These are phyloP conservation scores for Ophiostoma populinum DNA, from an alignment of 2,329 filamentous ascomycete genomes.

Conservation along the genomic window DNA sequence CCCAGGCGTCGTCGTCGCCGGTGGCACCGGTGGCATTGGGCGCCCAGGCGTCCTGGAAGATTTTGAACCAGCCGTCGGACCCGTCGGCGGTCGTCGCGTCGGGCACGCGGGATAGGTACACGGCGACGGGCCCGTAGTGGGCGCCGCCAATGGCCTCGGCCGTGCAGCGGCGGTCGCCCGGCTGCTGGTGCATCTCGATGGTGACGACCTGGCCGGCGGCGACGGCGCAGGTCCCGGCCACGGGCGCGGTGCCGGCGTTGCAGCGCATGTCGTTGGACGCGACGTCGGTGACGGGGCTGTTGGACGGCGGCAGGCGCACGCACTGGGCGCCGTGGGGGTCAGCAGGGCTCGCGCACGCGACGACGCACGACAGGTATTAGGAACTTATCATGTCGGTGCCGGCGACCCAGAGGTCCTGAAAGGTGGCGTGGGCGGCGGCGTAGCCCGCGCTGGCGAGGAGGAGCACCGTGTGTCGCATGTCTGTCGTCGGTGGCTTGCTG, in stretches of 20 bases:
- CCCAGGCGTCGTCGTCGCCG: conserved; percentile 28
- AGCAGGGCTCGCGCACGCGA: no score
- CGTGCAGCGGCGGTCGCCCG: conserved; percentile 23
- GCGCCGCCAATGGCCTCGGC: conserved; percentile 33
- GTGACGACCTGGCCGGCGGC: conserved; percentile 31
- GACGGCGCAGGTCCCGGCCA: conserved; percentile 26
- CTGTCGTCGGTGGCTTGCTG: no score
- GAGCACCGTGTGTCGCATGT: no score
- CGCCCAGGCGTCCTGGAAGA: conserved; percentile 23
- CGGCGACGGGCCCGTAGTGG: conserved; percentile 32
- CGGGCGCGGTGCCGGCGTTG: conserved; percentile 22
- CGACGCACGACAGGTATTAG: no score
- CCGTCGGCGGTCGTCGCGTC: conserved; percentile 26
- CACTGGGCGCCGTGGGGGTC: conserved; percentile 25
- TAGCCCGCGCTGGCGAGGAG: no score
- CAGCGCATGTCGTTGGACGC: conserved; percentile 25
- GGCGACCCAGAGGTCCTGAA: conserved; percentile 32
- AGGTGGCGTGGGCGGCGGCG: conserved; percentile 30
- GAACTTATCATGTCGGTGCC: conserved; percentile 22
- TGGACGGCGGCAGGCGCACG: conserved; percentile 30
- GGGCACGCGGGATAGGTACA: conserved; percentile 30
- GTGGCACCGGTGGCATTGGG: conserved; percentile 17
- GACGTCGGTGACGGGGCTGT: conserved; percentile 32
- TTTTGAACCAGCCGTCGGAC: conserved; percentile 28
- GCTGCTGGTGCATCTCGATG: conserved; percentile 38